Evolutionary conservation across 2,329 filamentous ascomycete genomes (phyloP).

Genomic region (Pestalotiopsis sp.): DNA sequence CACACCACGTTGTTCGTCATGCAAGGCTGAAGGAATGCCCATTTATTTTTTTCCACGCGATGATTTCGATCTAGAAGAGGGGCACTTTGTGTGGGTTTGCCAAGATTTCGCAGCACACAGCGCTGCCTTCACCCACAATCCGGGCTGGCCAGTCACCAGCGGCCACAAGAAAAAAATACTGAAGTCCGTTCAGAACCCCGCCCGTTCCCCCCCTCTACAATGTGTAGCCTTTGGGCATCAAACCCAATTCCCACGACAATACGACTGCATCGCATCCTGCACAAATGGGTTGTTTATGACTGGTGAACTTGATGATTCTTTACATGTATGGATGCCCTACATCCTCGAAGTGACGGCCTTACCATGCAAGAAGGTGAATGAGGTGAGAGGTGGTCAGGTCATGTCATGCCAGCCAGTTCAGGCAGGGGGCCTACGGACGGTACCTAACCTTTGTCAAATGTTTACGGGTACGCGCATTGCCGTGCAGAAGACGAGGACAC

Average conservation of each 20-base stretch:
- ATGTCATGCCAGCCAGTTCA: neutral
- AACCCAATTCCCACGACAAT: conserved; percentile 4
- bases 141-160: neutral
- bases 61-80: neutral
- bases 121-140: neutral
- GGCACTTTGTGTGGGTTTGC: conserved; percentile 3
- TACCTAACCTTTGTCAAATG: neutral
- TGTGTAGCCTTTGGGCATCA: conserved; percentile 1
- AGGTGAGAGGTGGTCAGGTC: neutral
- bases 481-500: no score
- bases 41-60: neutral
- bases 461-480: no score
- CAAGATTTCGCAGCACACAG: conserved; percentile 5
- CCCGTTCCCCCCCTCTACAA: neutral
- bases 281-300: neutral
- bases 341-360: neutral
- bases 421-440: neutral
- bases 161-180: no score
- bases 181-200: neutral
- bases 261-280: neutral
- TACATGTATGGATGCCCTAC: conserved; percentile 6
- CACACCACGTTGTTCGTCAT: neutral
- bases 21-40: neutral
- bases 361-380: neutral
- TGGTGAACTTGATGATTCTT: no score